Conservation (phyloP, 192 early-diverging fungal genomes). For the Rhizophagus clarus region DNA sequence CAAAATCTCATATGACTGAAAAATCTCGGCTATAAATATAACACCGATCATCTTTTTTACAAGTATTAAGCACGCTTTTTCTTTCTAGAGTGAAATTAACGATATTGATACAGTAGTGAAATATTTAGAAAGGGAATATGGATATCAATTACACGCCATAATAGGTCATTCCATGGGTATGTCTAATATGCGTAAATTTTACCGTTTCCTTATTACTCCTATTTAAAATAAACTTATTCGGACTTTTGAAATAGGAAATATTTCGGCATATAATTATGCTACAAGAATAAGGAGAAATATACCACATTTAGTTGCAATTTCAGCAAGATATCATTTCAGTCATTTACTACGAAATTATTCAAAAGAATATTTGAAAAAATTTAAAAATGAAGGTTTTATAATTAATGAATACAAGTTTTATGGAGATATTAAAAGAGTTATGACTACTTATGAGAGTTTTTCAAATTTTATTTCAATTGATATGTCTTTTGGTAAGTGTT, state of each 20-base stretch:
- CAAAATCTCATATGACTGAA: too few relatives aligned
- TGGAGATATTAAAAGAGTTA: not conserved
- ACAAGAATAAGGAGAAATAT: not conserved
- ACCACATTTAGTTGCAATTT: not conserved
- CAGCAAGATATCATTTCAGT: not conserved
- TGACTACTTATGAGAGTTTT: not conserved
- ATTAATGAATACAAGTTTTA: not conserved
- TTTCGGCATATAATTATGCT: not conserved
- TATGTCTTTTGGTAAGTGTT: not conserved
- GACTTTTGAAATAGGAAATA: not conserved
- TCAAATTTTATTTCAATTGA: not conserved
- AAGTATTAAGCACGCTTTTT: too few relatives aligned
- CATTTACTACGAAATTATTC: not conserved
- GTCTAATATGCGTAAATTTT: not conserved
- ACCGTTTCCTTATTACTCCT: not conserved
- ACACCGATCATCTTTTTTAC: too few relatives aligned
- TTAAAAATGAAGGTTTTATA: not conserved
- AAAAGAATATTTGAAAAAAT: not conserved
- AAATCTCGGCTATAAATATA: too few relatives aligned
- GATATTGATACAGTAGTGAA: not conserved
- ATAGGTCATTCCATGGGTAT: not conserved
- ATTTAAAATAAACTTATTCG: not conserved
- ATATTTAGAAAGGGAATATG: slow-evolving; percentile 1
- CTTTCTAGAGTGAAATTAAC: not conserved
- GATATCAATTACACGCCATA: not conserved